These are phyloP conservation scores for Sarocladium strictum DNA, from an alignment of 2,329 filamentous ascomycete genomes.

Conservation along the genomic window DNA sequence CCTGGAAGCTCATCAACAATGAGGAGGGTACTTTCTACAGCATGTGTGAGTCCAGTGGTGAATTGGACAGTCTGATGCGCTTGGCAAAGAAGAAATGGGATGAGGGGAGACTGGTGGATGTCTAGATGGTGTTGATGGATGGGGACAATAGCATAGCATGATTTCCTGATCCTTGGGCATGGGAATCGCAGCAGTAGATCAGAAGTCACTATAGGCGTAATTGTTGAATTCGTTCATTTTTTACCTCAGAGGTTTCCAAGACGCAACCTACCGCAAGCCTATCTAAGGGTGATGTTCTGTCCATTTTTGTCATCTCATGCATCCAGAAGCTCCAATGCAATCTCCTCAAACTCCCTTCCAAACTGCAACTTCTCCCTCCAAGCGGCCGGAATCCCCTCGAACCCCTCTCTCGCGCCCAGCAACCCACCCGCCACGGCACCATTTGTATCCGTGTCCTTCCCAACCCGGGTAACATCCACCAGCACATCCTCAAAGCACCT, in stretches of 20 bases:
- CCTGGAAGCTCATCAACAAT: constrained; percentile 71
- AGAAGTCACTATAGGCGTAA: neutral
- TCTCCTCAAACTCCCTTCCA: constrained; percentile 26
- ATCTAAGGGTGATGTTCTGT: too few relatives aligned
- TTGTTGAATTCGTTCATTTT: neutral
- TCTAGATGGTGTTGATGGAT: constrained; percentile 17
- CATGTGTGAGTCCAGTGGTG: constrained; percentile 62
- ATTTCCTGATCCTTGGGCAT: neutral
- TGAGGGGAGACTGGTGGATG: constrained; percentile 29
- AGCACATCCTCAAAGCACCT: constrained; percentile 35
- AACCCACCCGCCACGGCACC: constrained; percentile 39
- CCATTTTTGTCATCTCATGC: too few relatives aligned
- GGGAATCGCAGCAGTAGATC: neutral
- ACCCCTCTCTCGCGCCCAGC: constrained; percentile 38
- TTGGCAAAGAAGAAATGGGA: constrained; percentile 51
- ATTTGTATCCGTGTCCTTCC: constrained; percentile 41
- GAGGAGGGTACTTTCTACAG: constrained; percentile 57
- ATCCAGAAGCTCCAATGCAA: constrained; percentile 9
- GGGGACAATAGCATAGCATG: neutral
- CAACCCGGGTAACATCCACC: constrained; percentile 38
- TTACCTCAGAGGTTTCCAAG: too few relatives aligned
- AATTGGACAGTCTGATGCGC: constrained; percentile 43
- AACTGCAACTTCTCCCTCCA: constrained; percentile 37
- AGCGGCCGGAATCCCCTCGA: constrained; percentile 30
- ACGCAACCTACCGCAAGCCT: too few relatives aligned